Percentiles rank a stretch among this genome's conserved stretches.
Conservation (phyloP, 768 basidiomycete species). For the Aureoboletus auriporus region DNA sequence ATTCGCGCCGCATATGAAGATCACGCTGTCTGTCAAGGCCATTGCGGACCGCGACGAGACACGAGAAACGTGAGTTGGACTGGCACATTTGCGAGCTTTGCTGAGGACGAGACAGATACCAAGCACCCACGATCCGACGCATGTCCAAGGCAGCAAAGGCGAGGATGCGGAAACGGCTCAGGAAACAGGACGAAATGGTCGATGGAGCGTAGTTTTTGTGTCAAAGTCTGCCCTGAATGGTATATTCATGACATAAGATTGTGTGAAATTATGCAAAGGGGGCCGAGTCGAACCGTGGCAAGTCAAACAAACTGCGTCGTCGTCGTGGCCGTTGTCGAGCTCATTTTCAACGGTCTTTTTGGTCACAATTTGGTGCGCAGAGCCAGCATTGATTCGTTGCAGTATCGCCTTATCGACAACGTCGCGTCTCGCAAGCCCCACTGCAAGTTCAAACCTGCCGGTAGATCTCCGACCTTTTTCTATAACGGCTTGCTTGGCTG, state of each 20-base stretch:
- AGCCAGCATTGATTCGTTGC: conserved; percentile 18
- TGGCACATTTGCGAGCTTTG: background rate
- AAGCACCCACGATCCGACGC: conserved; percentile 48
- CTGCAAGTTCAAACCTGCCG: conserved; percentile 21
- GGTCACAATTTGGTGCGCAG: background rate
- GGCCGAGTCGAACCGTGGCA: conserved; percentile 5
- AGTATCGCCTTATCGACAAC: conserved; percentile 20
- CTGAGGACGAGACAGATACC: conserved; percentile 44
- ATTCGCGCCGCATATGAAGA: conserved; percentile 64
- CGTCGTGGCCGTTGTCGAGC: conserved; percentile 1
- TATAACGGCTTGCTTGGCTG: conserved; percentile 34
- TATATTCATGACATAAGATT: conserved; percentile 21
- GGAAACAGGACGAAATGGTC: conserved; percentile 24
- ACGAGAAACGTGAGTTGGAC: conserved; percentile 32
- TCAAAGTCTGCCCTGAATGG: conserved; percentile 8
- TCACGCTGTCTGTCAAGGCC: conserved; percentile 54
- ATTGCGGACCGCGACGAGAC: conserved; percentile 38
- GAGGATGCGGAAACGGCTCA: conserved; percentile 45
- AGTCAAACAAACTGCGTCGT: background rate
- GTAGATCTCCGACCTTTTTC: conserved; percentile 35
- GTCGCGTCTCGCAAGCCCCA: conserved; percentile 17
- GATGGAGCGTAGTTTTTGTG: conserved; percentile 14
- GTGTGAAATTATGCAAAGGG: conserved; percentile 12
- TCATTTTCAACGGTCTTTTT: too few species aligned
- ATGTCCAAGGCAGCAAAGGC: conserved; percentile 56